A percentile compares a stretch with the other conserved stretches of the same genome.
Evolutionary conservation across 768 basidiomycete genomes (phyloP).

Genomic region (Serpula lacrymans): DNA sequence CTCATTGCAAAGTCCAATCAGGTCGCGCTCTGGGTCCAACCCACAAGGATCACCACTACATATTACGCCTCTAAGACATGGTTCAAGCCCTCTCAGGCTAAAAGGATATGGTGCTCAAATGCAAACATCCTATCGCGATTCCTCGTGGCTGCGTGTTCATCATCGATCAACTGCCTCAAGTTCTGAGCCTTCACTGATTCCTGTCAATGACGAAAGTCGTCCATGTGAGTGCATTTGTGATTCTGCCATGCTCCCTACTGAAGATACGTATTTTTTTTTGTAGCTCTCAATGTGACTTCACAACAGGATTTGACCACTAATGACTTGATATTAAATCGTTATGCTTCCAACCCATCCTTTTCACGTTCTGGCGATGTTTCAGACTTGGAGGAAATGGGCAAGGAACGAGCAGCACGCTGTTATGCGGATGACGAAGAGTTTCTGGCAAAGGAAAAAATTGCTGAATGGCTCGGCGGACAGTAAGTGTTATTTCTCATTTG

Average conservation of each 20-base stretch:
- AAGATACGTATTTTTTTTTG: conserved; percentile 6
- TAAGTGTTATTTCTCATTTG: conserved; percentile 45
- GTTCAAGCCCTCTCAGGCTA: conserved; percentile 42
- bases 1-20: conserved; percentile 27
- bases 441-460: conserved; percentile 85
- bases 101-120: conserved; percentile 33
- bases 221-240: conserved; percentile 37
- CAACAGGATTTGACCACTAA: conserved; percentile 56
- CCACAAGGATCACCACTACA: conserved; percentile 29
- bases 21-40: conserved; percentile 29
- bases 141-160: conserved; percentile 52
- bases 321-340: conserved; percentile 44
- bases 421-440: conserved; percentile 87
- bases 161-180: conserved; percentile 72
- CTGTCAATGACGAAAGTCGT: conserved; percentile 46
- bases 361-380: conserved; percentile 47
- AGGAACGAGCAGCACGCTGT: conserved; percentile 72
- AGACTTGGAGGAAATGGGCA: conserved; percentile 62
- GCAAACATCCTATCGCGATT: conserved; percentile 38
- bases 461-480: conserved; percentile 93
- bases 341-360: conserved; percentile 36
- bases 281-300: conserved; percentile 32
- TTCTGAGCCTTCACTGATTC: conserved; percentile 79
- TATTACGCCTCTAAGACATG: conserved; percentile 32
- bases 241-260: conserved; percentile 13